These are phyloP conservation scores for Ziziphus jujuba DNA, from an alignment of 306 rosid species.

Conservation along the genomic window DNA sequence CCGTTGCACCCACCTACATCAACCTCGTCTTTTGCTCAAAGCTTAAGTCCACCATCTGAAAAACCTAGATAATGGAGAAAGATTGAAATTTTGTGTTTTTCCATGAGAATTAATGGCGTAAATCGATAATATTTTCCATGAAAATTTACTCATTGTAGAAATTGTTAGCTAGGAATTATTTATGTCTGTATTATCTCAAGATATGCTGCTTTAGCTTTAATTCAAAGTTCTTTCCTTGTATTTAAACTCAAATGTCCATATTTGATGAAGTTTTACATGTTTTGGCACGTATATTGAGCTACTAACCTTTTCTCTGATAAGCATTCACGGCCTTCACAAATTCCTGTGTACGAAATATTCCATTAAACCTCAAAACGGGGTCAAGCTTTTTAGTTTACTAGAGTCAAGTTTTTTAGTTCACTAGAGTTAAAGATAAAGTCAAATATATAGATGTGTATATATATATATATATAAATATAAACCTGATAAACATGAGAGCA, in stretches of 20 bases:
- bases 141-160: not conserved
- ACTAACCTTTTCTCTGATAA: conserved; percentile 33
- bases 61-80: no score
- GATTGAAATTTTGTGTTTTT: not conserved
- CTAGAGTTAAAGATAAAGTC: no score
- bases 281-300: conserved; percentile 25
- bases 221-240: not conserved
- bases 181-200: not conserved
- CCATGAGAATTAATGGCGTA: not conserved
- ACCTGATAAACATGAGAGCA: not conserved
- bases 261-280: conserved; percentile 26
- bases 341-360: conserved; percentile 25
- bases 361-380: not conserved
- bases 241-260: conserved; percentile 23
- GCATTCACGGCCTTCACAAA: conserved; percentile 45
- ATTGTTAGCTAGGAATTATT: not conserved
- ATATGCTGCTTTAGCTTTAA: not conserved
- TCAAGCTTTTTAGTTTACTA: not conserved
- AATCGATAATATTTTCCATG: not conserved
- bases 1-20: not conserved
- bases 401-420: no score
- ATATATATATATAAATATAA: no score
- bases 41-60: no score
- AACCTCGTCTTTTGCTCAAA: not conserved
- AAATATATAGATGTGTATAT: no score